Conservation (phyloP, 257 asterid genomes). For the Solanum pinnatisectum region DNA sequence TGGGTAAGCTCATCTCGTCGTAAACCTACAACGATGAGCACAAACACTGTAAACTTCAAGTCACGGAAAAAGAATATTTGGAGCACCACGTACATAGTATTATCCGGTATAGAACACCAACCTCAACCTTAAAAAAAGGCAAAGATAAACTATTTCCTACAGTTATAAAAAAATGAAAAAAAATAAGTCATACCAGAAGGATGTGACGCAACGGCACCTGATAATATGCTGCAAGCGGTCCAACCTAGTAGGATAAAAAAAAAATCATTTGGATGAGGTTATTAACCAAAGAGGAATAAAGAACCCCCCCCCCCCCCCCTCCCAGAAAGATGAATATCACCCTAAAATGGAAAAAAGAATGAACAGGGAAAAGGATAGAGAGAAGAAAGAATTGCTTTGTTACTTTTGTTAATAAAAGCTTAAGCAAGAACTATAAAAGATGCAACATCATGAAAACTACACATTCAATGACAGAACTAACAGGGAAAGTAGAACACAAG, state of each 20-base stretch:
- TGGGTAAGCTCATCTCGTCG: conserved; percentile 95
- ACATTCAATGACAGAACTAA: background rate
- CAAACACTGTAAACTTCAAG: background rate
- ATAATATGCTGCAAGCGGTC: conserved; percentile 94
- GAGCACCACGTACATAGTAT: background rate
- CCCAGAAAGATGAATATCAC: background rate
- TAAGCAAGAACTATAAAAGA: background rate
- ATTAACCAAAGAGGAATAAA: background rate
- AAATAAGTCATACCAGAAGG: conserved; percentile 47
- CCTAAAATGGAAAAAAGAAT: background rate
- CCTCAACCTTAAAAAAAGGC: background rate
- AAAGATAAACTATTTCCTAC: background rate
- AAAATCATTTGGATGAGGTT: background rate
- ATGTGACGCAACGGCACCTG: conserved; percentile 96
- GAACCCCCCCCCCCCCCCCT: no score
- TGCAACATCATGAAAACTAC: background rate
- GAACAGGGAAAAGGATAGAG: background rate
- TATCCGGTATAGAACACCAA: background rate
- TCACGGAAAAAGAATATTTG: background rate
- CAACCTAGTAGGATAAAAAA: conserved; percentile 43
- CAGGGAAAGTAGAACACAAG: background rate
- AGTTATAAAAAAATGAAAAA: background rate
- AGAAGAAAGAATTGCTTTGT: background rate
- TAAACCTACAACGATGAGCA: conserved; percentile 41
- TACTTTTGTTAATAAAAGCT: background rate